phyloP scores from a whole-genome alignment of 495 filamentous ascomycete genomes.

The Trypethelium eluteriae region DNA sequence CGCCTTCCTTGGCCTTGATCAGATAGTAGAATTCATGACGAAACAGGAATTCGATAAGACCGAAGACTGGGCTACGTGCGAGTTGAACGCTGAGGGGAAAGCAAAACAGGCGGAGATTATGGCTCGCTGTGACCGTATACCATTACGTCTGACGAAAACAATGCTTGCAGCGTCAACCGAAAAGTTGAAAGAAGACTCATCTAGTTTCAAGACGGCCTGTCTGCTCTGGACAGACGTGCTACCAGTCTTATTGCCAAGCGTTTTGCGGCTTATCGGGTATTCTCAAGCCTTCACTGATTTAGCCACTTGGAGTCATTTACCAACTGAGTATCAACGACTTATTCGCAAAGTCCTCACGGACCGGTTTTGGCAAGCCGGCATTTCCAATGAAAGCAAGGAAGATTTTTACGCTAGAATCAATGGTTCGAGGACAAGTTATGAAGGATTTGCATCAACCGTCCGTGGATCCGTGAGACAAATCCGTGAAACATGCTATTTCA shows the following conservation, averaged over 20 bases:
- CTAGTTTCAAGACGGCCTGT: conserved; percentile 62
- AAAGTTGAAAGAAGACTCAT: conserved; percentile 62
- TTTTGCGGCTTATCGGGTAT: conserved; percentile 79
- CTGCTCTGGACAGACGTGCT: conserved; percentile 76
- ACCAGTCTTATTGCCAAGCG: conserved; percentile 72
- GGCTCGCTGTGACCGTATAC: conserved; percentile 57
- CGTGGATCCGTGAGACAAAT: conserved; percentile 80
- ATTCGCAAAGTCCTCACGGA: conserved; percentile 82
- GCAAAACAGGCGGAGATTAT: conserved; percentile 67
- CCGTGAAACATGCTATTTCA: conserved; percentile 84
- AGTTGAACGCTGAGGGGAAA: conserved; percentile 71
- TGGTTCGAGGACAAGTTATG: conserved; percentile 77
- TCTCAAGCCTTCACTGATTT: conserved; percentile 93
- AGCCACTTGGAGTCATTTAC: conserved; percentile 70
- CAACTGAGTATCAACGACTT: conserved; percentile 66
- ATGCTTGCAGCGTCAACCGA: conserved; percentile 86
- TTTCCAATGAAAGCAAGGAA: conserved; percentile 87
- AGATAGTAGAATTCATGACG: conserved; percentile 70
- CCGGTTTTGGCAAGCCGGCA: conserved; percentile 97
- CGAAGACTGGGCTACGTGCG: conserved; percentile 70
- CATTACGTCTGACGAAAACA: conserved; percentile 77
- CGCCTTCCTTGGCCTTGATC: conserved; percentile 65
- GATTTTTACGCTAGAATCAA: conserved; percentile 91
- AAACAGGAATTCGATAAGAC: conserved; percentile 64
- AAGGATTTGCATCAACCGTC: conserved; percentile 89